Percentiles rank a stretch among this genome's conserved stretches.
Evolutionary conservation across 2,329 filamentous ascomycete species (phyloP).

Genomic region (Thelonectria rubi): DNA sequence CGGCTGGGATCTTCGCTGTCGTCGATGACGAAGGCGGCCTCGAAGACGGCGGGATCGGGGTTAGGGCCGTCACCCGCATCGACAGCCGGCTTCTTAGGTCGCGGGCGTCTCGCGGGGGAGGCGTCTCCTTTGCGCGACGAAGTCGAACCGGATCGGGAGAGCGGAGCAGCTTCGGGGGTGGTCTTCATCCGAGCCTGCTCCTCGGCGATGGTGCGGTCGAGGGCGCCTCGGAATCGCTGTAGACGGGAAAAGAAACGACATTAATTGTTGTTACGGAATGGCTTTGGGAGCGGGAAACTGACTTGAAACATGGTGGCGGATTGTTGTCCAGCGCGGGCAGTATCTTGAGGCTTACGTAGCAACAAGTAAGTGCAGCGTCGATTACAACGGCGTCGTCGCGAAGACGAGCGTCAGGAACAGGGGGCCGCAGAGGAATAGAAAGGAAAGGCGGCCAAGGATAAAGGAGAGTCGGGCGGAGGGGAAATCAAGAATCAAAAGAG

Average conservation of each 20-base stretch:
- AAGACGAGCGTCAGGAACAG: background rate
- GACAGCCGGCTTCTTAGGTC: constrained; percentile 52
- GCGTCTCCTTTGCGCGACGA: constrained; percentile 54
- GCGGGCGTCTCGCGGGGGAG: constrained; percentile 42
- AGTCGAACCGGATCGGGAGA: constrained; percentile 51
- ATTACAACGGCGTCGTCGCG: background rate
- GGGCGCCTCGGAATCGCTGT: constrained; percentile 83
- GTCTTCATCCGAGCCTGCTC: constrained; percentile 83
- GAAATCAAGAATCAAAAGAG: background rate
- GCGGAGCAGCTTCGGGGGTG: constrained; percentile 55
- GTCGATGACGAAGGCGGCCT: constrained; percentile 85
- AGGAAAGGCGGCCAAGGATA: background rate
- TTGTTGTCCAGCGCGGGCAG: background rate
- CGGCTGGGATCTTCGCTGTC: constrained; percentile 77
- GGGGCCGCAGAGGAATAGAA: background rate
- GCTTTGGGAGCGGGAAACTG: background rate
- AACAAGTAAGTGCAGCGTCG: constrained; percentile 10
- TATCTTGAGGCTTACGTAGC: constrained; percentile 5
- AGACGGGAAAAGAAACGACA: background rate
- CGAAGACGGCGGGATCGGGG: constrained; percentile 88
- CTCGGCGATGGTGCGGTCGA: constrained; percentile 88
- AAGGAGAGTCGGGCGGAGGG: background rate
- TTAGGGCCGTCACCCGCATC: constrained; percentile 56
- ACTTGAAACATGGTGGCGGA: constrained; percentile 27
- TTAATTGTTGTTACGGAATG: background rate